Base-by-base conservation (phyloP, 305 asterid genomes). In the Fraxinus floribunda region DNA sequence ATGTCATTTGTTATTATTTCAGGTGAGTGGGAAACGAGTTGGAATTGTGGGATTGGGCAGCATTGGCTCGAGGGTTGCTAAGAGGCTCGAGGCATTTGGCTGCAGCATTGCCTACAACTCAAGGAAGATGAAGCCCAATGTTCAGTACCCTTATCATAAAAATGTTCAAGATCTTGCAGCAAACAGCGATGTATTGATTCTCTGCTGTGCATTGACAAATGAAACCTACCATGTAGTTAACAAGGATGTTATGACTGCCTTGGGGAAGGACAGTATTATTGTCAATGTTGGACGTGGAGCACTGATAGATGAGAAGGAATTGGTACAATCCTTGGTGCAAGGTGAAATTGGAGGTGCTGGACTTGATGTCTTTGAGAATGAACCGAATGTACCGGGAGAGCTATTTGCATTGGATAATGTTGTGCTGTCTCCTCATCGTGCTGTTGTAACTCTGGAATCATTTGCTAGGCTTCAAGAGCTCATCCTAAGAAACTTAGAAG, bases 341-440 rank as follows among this genome's bases (percentile, higher is more conserved):
- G 94, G 92, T 41, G 95, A 92, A 49, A 86, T 90, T 35, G 91
- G 91, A 2, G 94, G 97, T 72, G 95, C 92, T 39, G 95, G 97
- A 57, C 90, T 92, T 18, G 97, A 93, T 80, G 97, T 93, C 71
- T 93, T 86, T 49, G 95, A 89, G 89, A 55, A 89, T 55, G 97
- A 93, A 32, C 94, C 97, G 79, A 32, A 34, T 35, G 95, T 93
- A 29, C 98, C 97, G 0, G 4, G 57, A 8, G 92, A 90, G 87
- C 80, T 92, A 7, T 77, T 79, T 15, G 62, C 20, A 18, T 62
- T 92, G 93, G 93, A 92, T 52, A 93, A 88, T 15, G 93, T 91
- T 18, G 95, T 90, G 62, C 32, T 91, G 88, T 90, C 97, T 76
- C 91, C 93, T 6, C 97, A 93, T 75, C 41, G 0, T 7, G 91